Percentiles rank a stretch among this genome's conserved stretches.
Evolutionary conservation across 2,329 filamentous ascomycete genomes (phyloP).

Genomic region (Trichoderma sp.): DNA sequence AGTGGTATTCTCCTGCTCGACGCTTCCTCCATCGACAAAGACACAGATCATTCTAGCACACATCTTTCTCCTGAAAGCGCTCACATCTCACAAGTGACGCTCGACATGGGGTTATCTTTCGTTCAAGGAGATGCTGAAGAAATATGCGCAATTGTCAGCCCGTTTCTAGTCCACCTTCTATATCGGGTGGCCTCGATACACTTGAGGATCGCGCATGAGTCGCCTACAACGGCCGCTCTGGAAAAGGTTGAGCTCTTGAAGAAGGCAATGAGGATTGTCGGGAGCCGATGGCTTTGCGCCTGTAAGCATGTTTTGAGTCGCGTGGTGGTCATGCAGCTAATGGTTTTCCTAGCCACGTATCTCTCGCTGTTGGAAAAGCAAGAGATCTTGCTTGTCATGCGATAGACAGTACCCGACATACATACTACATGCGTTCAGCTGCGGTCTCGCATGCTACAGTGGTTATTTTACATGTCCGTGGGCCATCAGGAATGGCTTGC

Average conservation of each 20-base stretch:
- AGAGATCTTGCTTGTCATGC: constrained; percentile 19
- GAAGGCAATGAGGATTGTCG: neutral
- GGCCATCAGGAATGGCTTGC: no score
- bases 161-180: constrained; percentile 10
- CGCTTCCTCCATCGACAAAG: neutral
- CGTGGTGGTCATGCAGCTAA: neutral
- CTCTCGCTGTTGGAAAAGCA: constrained; percentile 26
- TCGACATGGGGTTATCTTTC: neutral
- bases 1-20: constrained; percentile 26
- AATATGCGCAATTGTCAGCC: constrained; percentile 14
- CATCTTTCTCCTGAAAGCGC: constrained; percentile 5
- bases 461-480: neutral
- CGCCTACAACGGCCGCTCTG: neutral
- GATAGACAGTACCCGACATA: neutral
- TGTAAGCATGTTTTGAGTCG: neutral
- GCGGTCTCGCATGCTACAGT: no score
- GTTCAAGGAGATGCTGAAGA: neutral
- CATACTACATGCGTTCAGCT: no score
- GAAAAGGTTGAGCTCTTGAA: constrained; percentile 12
- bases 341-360: neutral
- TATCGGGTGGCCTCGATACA: constrained; percentile 22
- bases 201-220: constrained; percentile 5
- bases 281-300: constrained; percentile 18
- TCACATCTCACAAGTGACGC: constrained; percentile 3
- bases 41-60: neutral